Evolutionary conservation across 805 yeast genomes (phyloP).

Genomic region (Teunomyces barrocoloradensis): DNA sequence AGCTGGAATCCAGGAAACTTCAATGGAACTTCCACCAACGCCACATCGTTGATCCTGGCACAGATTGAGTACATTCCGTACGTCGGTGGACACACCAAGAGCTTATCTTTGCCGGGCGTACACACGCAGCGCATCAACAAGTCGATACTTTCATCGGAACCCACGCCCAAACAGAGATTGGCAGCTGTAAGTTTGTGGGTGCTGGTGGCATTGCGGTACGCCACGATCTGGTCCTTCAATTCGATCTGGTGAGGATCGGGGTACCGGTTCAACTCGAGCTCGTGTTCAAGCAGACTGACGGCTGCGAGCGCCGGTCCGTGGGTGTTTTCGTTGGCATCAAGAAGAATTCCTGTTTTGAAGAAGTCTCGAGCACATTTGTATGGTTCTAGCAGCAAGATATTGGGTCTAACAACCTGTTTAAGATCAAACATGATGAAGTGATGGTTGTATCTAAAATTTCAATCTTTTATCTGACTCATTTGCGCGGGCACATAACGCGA

Average conservation of each 20-base stretch:
- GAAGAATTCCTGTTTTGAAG: conserved; percentile 78
- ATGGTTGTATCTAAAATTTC: too few species aligned
- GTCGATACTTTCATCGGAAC: conserved; percentile 95
- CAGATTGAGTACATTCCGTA: conserved; percentile 96
- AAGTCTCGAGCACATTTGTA: conserved; percentile 97
- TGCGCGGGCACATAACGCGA: not conserved
- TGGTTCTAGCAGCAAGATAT: conserved; percentile 78
- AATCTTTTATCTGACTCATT: conserved; percentile 5
- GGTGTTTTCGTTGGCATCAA: conserved; percentile 96
- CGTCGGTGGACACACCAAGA: conserved; percentile 90
- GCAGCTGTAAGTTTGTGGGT: conserved; percentile 45
- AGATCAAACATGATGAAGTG: conserved; percentile 45
- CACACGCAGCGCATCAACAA: conserved; percentile 82
- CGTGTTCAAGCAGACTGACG: conserved; percentile 42
- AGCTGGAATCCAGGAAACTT: conserved; percentile 50
- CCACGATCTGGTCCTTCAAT: conserved; percentile 68
- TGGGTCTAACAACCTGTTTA: conserved; percentile 72
- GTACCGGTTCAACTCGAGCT: conserved; percentile 74
- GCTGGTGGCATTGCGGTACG: conserved; percentile 62
- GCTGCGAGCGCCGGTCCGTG: conserved; percentile 74
- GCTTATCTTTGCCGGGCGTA: conserved; percentile 76
- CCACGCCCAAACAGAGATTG: conserved; percentile 91
- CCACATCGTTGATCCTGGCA: conserved; percentile 87
- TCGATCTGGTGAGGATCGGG: conserved; percentile 94
- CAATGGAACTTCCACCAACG: conserved; percentile 70